Evolutionary conservation across 2,329 filamentous ascomycete genomes (phyloP).

Genomic region (Diaporthe amygdali): DNA sequence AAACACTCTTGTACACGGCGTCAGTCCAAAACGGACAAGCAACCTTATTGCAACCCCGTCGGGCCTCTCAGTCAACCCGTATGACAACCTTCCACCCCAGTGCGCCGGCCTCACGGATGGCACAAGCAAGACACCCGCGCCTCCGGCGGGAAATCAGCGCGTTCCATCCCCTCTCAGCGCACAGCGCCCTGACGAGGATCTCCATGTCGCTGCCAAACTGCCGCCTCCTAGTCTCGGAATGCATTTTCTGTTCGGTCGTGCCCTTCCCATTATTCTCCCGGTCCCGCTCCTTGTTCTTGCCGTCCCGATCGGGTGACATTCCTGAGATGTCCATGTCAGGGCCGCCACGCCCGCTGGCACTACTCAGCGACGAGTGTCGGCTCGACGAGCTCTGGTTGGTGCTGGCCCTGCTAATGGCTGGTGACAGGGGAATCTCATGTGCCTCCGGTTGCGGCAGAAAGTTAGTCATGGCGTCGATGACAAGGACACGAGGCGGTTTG

Average conservation of each 20-base stretch:
- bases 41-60: background rate
- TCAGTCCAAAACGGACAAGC: background rate
- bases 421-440: slow-evolving; percentile 55
- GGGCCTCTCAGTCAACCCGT: slow-evolving; percentile 51
- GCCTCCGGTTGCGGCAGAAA: slow-evolving; percentile 48
- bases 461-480: slow-evolving; percentile 68
- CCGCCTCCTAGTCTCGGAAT: slow-evolving; percentile 59
- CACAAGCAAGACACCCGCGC: slow-evolving; percentile 75
- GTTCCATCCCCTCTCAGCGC: slow-evolving; percentile 76
- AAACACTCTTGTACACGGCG: slow-evolving; percentile 10
- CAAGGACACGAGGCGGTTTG: slow-evolving; percentile 52
- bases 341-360: background rate
- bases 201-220: slow-evolving; percentile 71
- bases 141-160: slow-evolving; percentile 71
- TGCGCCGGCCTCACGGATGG: slow-evolving; percentile 75
- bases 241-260: slow-evolving; percentile 55
- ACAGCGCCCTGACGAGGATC: slow-evolving; percentile 73
- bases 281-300: slow-evolving; percentile 41
- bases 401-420: slow-evolving; percentile 45
- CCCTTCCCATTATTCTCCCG: slow-evolving; percentile 25
- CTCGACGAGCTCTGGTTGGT: slow-evolving; percentile 26
- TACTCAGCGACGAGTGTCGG: slow-evolving; percentile 24
- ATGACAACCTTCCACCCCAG: slow-evolving; percentile 73
- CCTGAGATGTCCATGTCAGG: slow-evolving; percentile 1
- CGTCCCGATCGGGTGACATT: slow-evolving; percentile 28